Evolutionary conservation across 306 rosid species (phyloP), one percentile per base, ranked within the genome.

Genomic region (Ziziphus jujuba): DNA sequence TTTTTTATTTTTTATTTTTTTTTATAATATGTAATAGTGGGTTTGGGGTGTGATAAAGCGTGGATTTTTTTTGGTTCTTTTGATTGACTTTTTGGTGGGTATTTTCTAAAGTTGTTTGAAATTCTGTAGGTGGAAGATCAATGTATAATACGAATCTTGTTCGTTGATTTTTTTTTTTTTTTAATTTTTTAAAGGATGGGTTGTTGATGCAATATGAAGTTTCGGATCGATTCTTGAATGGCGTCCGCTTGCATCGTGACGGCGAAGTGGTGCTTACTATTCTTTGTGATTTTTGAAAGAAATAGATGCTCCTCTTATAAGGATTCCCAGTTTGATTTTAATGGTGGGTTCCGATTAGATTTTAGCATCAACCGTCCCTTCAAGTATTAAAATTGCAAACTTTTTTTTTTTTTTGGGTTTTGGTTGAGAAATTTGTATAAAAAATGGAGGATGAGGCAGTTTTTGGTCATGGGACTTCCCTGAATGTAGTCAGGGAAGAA

Each of bases 401-500:
- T 66, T 62, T 25, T 66, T 71, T 75, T 28, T 57, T n/a, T n/a
- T n/a, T 28, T 28, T 28, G 33, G 33, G 47, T 44, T 50, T 76
- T 61, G 54, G 23, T 56, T 47, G 68, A 49, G 31, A 70, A 45
- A 9, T 56, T 33, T 10, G 70, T 14, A 23, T 38, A 9, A 66
- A n/a, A 75, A 70, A 92, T 92, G 98, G 96, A 80, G 71, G 77
- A 79, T 71, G 85, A 15, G 43, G 75, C 51, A 67, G 75, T 76
- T 72, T 72, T 74, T 71, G 85, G 79, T 48, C 71, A 50, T 64
- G 80, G 71, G 51, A 52, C 67, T 61, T 53, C 54, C 74, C 73
- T 63, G 55, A 67, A 24, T 73, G 56, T 57, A 34, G 66, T 67
- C 34, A 84, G 84, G 83, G 98, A 92, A 67, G 98, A 90, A 28